A percentile compares a stretch with the other conserved stretches of the same genome.
phyloP scores from a whole-genome alignment of 2,329 filamentous ascomycete species.

The Talaromyces albobiverticillius region DNA sequence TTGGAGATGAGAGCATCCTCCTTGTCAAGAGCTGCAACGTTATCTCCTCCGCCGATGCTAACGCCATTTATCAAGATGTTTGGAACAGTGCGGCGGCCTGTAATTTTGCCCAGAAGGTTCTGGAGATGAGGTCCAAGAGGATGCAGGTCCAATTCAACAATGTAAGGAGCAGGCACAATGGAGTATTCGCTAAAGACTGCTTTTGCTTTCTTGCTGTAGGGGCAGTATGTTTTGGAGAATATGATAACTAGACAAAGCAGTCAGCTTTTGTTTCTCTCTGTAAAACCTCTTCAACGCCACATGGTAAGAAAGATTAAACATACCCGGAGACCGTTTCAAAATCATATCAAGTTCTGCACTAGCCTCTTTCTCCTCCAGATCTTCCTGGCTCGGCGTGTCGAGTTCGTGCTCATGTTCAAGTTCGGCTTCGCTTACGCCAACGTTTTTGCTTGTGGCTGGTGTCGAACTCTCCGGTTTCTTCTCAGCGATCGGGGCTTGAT shows the following conservation, averaged over 20 bases:
- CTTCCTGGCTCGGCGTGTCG: conserved; percentile 6
- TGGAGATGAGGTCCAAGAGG: conserved; percentile 72
- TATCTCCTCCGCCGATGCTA: conserved; percentile 87
- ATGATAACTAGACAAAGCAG: conserved; percentile 67
- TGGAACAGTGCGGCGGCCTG: conserved; percentile 80
- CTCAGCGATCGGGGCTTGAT: conserved; percentile 31
- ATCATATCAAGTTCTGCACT: conserved; percentile 73
- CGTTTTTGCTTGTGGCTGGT: conserved; percentile 53
- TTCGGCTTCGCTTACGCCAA: neutral
- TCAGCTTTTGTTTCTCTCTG: conserved; percentile 8
- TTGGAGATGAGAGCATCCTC: conserved; percentile 67
- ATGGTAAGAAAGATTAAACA: conserved; percentile 26
- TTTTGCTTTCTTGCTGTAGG: conserved; percentile 81
- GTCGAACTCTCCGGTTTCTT: conserved; percentile 57
- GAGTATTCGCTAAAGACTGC: conserved; percentile 76
- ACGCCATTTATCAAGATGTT: conserved; percentile 86
- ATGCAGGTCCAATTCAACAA: conserved; percentile 88
- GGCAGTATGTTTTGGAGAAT: conserved; percentile 94
- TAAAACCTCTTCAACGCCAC: neutral
- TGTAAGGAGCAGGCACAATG: conserved; percentile 76
- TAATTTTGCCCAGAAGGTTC: conserved; percentile 66
- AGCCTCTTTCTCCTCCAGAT: conserved; percentile 40
- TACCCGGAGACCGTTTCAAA: conserved; percentile 80
- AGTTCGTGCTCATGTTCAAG: neutral
- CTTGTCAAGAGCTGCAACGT: conserved; percentile 69